Evolutionary conservation across 768 basidiomycete genomes (phyloP).

Genomic region (Leccinum longicurvipes): DNA sequence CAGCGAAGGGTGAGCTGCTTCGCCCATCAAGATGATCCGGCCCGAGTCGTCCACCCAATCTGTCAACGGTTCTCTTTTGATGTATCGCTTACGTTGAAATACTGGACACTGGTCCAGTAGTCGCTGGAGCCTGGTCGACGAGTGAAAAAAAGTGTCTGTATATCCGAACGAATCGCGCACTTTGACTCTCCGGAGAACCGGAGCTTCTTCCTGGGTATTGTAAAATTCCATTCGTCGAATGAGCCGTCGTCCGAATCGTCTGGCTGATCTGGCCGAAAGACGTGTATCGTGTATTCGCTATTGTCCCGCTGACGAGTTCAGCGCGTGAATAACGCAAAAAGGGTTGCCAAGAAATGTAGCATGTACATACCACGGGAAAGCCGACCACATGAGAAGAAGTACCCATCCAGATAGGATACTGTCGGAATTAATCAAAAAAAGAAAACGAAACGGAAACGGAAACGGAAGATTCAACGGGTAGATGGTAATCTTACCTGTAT

Average conservation of each 20-base stretch:
- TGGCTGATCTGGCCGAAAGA: constrained; percentile 35
- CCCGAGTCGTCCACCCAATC: constrained; percentile 46
- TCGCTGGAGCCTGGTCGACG: constrained; percentile 29
- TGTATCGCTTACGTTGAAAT: constrained; percentile 36
- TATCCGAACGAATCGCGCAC: constrained; percentile 22
- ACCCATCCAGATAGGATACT: constrained; percentile 23
- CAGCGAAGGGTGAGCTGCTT: constrained; percentile 53
- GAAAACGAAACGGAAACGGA: not conserved
- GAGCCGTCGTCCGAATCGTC: constrained; percentile 27
- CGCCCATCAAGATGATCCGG: constrained; percentile 49
- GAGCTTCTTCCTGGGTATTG: constrained; percentile 34
- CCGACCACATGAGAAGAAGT: constrained; percentile 12
- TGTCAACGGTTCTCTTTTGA: constrained; percentile 31
- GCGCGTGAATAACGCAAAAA: not conserved
- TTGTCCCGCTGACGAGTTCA: constrained; percentile 27
- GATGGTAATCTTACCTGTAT: constrained; percentile 8
- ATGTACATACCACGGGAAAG: constrained; percentile 15
- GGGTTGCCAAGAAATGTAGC: not conserved
- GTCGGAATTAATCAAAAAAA: not conserved
- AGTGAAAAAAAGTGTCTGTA: not conserved
- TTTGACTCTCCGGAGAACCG: constrained; percentile 33
- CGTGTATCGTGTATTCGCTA: constrained; percentile 35
- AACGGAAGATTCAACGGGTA: not conserved
- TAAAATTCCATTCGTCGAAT: constrained; percentile 28
- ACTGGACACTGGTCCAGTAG: constrained; percentile 33